Evolutionary conservation across 345 rosid genomes (phyloP), one percentile per base, ranked within the genome.

Genomic region (Linum lewisii): DNA sequence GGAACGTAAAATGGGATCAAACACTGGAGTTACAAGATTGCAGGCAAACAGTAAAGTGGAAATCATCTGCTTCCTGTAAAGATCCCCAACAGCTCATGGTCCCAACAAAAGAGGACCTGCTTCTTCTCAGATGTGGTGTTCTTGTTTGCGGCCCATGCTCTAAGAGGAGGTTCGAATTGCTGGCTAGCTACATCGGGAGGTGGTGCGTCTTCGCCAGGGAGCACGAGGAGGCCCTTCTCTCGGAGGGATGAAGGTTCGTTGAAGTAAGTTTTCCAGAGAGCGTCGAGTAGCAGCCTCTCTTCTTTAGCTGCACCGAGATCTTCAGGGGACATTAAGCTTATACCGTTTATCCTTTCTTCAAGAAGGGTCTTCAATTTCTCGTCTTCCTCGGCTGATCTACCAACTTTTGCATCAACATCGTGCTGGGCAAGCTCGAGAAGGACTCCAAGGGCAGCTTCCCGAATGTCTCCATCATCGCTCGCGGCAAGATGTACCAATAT

Each of bases 271-370:
- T 65, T 76, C 96, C 95, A 92, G 23, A 92, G 86, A 13, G 78
- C 78, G 63, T 88, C 96, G 6, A 92, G 78, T 42, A 92, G 86
- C 38, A 76, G 88, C 66, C 96, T 79, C 70, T 88, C 98, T 77
- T 88, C 96, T 69, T 73, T 80, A 29, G 77, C 88, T 57, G 96
- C 90, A 57, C 75, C 81, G 5, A 88, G 90, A 70, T 86, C 98
- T 66, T 88, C 95, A 0, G 78, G 54, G 10, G 93, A 80, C 98
- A 88, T 86, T 26, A 37, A 20, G 62, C 80, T 77, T 56, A 88
- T 84, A 11, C 78, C 70, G 57, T 74, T 71, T 21, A 83, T 83
- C 45, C 87, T 75, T 36, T 88, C 95, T 71, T 80, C 82, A 16
- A 92, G 96, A 47, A 92, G 70, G 24, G 76, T 80, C 73, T 77